Evolutionary conservation across 2,329 filamentous ascomycete species (phyloP).

Genomic region (Colletotrichum acutatum): DNA sequence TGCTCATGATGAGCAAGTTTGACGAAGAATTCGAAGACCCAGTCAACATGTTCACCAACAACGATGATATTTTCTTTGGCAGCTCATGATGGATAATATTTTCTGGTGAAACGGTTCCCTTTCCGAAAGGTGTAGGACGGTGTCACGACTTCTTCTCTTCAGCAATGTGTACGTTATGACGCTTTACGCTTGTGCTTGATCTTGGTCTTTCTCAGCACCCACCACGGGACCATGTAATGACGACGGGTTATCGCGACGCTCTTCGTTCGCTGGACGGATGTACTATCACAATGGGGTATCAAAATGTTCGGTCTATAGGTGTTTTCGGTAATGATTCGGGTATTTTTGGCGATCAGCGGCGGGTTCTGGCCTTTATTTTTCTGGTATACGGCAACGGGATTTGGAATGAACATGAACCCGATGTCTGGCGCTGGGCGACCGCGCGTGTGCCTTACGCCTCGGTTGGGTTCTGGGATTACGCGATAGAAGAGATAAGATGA

Average conservation of each 20-base stretch:
- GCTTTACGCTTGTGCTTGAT: slow-evolving; percentile 25
- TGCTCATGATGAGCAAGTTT: slow-evolving; percentile 64
- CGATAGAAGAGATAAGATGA: slow-evolving; percentile 25
- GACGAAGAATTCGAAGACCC: slow-evolving; percentile 63
- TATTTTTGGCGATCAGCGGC: slow-evolving; percentile 8
- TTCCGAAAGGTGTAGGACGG: slow-evolving; percentile 11
- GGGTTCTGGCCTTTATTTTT: neutral
- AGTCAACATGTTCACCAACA: slow-evolving; percentile 62
- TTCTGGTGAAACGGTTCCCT: slow-evolving; percentile 1
- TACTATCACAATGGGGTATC: slow-evolving; percentile 18
- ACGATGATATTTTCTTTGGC: slow-evolving; percentile 65
- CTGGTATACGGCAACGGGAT: neutral
- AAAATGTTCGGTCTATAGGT: slow-evolving; percentile 10
- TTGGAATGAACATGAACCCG: neutral
- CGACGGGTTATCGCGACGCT: slow-evolving; percentile 19
- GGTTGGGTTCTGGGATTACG: neutral
- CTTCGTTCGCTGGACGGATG: slow-evolving; percentile 20
- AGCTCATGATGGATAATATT: slow-evolving; percentile 40
- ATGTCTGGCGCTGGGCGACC: slow-evolving; percentile 4
- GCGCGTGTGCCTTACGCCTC: neutral
- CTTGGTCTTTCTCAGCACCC: neutral
- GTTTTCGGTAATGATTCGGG: neutral
- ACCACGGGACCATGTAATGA: slow-evolving; percentile 28
- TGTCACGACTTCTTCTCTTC: slow-evolving; percentile 16
- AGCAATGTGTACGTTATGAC: slow-evolving; percentile 29